phyloP scores from a whole-genome alignment of 176 grass and related monocot species.

The Triticum timopheevii region DNA sequence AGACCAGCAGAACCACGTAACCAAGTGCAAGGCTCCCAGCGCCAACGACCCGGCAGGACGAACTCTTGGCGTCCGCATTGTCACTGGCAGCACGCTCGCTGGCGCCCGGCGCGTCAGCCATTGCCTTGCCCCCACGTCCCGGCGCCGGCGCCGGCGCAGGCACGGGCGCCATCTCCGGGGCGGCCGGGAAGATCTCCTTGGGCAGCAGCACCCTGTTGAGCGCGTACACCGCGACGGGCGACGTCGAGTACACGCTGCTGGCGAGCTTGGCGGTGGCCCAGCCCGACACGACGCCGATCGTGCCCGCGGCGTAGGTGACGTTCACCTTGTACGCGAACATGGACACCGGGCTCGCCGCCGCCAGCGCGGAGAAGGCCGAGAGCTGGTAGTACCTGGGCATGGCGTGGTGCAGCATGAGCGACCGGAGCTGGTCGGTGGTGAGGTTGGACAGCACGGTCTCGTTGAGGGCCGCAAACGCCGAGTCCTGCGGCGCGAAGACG shows the following conservation, averaged over 20 bases:
- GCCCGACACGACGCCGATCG: slow-evolving; percentile 17
- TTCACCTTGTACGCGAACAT: slow-evolving; percentile 47
- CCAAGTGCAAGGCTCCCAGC: background rate
- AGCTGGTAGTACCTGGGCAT: slow-evolving; percentile 39
- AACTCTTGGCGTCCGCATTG: background rate
- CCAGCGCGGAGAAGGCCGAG: slow-evolving; percentile 47
- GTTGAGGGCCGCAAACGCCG: slow-evolving; percentile 41
- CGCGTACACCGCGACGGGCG: slow-evolving; percentile 40
- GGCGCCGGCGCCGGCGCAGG: slow-evolving; percentile 7
- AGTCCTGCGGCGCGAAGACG: slow-evolving; percentile 47
- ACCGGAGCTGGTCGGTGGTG: slow-evolving; percentile 39
- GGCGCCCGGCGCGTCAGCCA: background rate
- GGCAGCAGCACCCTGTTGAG: slow-evolving; percentile 44
- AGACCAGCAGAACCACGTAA: background rate
- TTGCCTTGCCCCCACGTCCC: background rate
- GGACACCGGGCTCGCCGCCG: slow-evolving; percentile 19
- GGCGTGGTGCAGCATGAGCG: slow-evolving; percentile 54
- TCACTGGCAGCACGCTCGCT: background rate
- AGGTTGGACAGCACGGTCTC: slow-evolving; percentile 34
- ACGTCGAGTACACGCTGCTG: slow-evolving; percentile 51
- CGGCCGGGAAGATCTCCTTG: slow-evolving; percentile 38
- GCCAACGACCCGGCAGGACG: background rate
- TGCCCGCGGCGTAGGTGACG: slow-evolving; percentile 38
- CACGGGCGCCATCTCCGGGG: slow-evolving; percentile 32
- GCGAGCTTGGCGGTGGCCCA: slow-evolving; percentile 41